Base-by-base conservation (phyloP, 2,329 filamentous ascomycete species). In the Pyrenochaeta sp. region DNA sequence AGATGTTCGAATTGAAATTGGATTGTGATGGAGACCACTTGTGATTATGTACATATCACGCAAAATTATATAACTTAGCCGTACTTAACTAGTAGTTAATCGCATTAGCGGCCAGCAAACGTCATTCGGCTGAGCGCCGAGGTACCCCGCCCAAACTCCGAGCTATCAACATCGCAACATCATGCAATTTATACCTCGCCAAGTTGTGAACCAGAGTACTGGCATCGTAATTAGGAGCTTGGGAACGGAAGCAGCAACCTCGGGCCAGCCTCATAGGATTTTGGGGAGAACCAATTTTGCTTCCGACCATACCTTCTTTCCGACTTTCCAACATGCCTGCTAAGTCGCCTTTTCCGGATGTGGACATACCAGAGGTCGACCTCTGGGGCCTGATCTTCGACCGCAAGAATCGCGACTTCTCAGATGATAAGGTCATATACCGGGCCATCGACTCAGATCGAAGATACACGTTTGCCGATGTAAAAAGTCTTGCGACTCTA, bases 381-480 rank as follows among this genome's bases (percentile, higher is more conserved):
- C 61, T 71, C 34, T 71, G 68, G 68, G 64, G 56, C 15, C 46
- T 71, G 1, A 67, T 67, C 28, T 71, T 71, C 28, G 64, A 68
- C 13, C 50, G 67, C 34, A 67, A 69, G 42, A 50, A 65, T 37
- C 64, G 65, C 24, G 55, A 65, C 42, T 71, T 71, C 30, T 19
- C 65, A 36, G 67, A 71, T 32, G 54, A 65, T 34, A 71, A 69
- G 53, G 67, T 71, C 22, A 64, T 71, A 19, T 71, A 71, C 50
- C 65, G 66, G 25, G 65, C 68, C 2, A 53, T 63, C 40, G 22
- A 61, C 19, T 61, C 66, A 5, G 50, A 58, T 32, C 67, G 62
- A 27, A 65, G 61, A 6, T 92, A 96, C 77, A 95, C 88, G 40
- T 93, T 86, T 74, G 82, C 82, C 30, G 83, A 91, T 59, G 79